Evolutionary conservation across 2,329 filamentous ascomycete genomes (phyloP), one percentile per base, ranked within the genome.

Genomic region (Aspergillus aculeatinus): DNA sequence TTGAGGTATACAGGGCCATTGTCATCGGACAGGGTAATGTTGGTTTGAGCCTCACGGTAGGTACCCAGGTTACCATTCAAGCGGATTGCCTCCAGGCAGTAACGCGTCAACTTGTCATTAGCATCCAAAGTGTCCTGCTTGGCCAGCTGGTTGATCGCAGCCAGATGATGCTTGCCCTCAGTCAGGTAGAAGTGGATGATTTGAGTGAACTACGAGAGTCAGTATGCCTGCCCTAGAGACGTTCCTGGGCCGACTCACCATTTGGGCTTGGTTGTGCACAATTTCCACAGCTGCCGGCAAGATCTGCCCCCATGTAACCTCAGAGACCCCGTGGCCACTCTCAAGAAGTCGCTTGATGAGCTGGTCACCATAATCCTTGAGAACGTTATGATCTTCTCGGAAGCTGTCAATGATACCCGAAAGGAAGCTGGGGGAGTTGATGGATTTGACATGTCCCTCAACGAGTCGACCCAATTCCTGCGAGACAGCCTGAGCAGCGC

Each of bases 131-230:
- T 78, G 4, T 85, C 80, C 44, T 82, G 71, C 35, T 81, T 77
- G 29, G 90, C 85, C 16, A 89, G 77, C 19, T 77, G 77, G 65
- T 88, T 82, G 57, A 93, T 81, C 48, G 87, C 84, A 0, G 83
- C 78, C 0, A 89, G 74, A 67, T 91, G 80, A 12, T 77, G 65
- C 57, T 79, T 75, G 65, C 85, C 84, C 33, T 83, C 77, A 0
- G 84, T 83, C 5, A 92, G 81, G 70, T 89, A 92, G 76, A 85
- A 92, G 70, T 92, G 89, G 19, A 92, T 79, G 2, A 89, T 82
- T 76, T 90, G 88, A 1, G 88, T 85, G 70, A 92, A 91, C 81
- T 87, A 53, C 6, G 25, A 39, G 19, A 51, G 25, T 63, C n/a
- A 62, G 55, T 44, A 10, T 27, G 16, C 10, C 0, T n/a, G 12